Evolutionary conservation across 2,329 filamentous ascomycete species (phyloP).

Genomic region (Trichophyton mentagrophytes): DNA sequence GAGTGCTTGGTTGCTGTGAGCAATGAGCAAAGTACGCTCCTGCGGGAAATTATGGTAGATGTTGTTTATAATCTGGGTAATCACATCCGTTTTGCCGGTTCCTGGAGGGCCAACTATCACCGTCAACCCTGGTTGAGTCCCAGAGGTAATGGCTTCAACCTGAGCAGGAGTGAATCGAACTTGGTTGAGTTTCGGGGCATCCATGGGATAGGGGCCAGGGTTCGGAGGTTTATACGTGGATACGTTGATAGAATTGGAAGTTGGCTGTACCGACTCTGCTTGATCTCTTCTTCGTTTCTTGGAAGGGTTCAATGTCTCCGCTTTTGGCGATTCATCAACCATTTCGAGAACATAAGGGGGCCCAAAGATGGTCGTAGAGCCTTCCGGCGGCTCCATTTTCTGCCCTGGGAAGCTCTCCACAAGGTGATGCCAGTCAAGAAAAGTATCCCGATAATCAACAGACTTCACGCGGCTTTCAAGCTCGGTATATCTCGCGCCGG

Average conservation of each 20-base stretch:
- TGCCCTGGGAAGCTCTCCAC: conserved; percentile 80
- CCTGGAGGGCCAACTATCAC: conserved; percentile 90
- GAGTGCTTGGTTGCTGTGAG: conserved; percentile 93
- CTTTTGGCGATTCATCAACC: conserved; percentile 39
- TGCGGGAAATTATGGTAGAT: conserved; percentile 95
- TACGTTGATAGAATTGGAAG: conserved; percentile 59
- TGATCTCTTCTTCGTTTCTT: conserved; percentile 80
- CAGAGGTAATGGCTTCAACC: conserved; percentile 83
- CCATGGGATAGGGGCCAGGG: conserved; percentile 75
- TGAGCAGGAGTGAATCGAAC: conserved; percentile 86
- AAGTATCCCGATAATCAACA: conserved; percentile 86
- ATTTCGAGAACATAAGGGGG: conserved; percentile 79
- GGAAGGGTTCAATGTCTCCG: conserved; percentile 47
- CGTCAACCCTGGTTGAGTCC: conserved; percentile 85
- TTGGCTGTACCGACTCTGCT: conserved; percentile 51
- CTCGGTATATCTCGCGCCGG: conserved; percentile 73
- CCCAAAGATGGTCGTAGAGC: conserved; percentile 59
- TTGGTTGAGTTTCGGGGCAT: conserved; percentile 66
- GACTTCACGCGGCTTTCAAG: conserved; percentile 63
- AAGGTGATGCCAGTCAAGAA: conserved; percentile 89
- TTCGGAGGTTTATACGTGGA: conserved; percentile 84
- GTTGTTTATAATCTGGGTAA: conserved; percentile 96
- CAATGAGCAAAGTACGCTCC: conserved; percentile 81
- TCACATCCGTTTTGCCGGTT: conserved; percentile 98
- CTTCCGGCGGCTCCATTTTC: conserved; percentile 64